Evolutionary conservation across 805 yeast genomes (phyloP).

Genomic region (Cyberlindnera americana): DNA sequence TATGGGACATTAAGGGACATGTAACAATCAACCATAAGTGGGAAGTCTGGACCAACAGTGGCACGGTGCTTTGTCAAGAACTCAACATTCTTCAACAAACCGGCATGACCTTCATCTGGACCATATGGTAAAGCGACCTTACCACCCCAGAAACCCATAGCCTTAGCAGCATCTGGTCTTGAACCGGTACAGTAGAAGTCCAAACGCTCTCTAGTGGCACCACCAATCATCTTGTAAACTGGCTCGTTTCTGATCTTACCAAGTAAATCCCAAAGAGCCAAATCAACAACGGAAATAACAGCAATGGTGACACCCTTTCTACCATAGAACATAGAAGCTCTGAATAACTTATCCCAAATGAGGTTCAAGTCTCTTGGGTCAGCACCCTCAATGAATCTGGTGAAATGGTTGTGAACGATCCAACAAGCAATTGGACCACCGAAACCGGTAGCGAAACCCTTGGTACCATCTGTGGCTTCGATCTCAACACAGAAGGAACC

Average conservation of each 20-base stretch:
- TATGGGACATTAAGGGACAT: slow-evolving; percentile 49
- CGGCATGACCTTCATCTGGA: slow-evolving; percentile 48
- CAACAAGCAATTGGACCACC: slow-evolving; percentile 52
- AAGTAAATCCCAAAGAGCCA: slow-evolving; percentile 48
- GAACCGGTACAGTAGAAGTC: slow-evolving; percentile 49
- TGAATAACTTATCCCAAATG: slow-evolving; percentile 47
- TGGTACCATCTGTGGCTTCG: slow-evolving; percentile 46
- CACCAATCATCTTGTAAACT: slow-evolving; percentile 49
- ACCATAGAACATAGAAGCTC: slow-evolving; percentile 50
- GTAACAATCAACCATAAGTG: slow-evolving; percentile 51
- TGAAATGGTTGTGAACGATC: slow-evolving; percentile 43
- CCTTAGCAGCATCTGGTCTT: slow-evolving; percentile 44
- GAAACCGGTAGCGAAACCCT: slow-evolving; percentile 49
- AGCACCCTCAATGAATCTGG: slow-evolving; percentile 41
- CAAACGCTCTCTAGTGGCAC: slow-evolving; percentile 42
- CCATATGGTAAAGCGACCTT: slow-evolving; percentile 49
- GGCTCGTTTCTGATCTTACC: slow-evolving; percentile 50
- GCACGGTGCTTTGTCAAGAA: slow-evolving; percentile 42
- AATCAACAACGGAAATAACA: slow-evolving; percentile 43
- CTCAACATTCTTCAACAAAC: slow-evolving; percentile 43
- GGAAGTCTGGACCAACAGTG: slow-evolving; percentile 48
- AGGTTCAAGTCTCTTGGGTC: slow-evolving; percentile 45
- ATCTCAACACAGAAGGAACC: slow-evolving; percentile 49
- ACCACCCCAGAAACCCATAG: slow-evolving; percentile 52
- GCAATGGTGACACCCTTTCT: slow-evolving; percentile 48